A percentile compares a stretch with the other conserved stretches of the same genome.
These are phyloP conservation scores for Pythium aphanidermatum DNA, from an alignment of 352 stramenopile genomes.

Conservation along the genomic window DNA sequence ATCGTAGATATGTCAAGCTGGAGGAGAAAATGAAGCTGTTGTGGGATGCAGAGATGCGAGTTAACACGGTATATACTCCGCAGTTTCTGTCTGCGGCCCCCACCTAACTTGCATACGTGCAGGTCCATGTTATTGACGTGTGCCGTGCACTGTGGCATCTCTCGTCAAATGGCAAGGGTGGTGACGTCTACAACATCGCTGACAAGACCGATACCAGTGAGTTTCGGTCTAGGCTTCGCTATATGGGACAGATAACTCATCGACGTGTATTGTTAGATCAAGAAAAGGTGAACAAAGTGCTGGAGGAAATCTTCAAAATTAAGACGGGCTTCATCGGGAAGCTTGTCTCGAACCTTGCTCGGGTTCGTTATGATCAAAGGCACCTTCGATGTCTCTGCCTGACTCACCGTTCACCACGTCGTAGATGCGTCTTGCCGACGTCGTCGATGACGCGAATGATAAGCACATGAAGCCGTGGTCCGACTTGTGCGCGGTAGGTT, in stretches of 20 bases:
- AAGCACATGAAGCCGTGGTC: conserved; percentile 88
- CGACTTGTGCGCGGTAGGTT: conserved; percentile 66
- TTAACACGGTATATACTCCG: conserved; percentile 61
- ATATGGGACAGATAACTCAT: background rate
- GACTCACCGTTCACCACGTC: background rate
- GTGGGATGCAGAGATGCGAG: conserved; percentile 81
- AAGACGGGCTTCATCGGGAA: conserved; percentile 82
- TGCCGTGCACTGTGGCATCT: conserved; percentile 75
- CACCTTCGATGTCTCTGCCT: background rate
- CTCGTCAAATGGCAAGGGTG: conserved; percentile 35
- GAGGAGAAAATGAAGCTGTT: conserved; percentile 87
- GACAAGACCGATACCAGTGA: conserved; percentile 85
- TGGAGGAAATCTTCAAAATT: conserved; percentile 80
- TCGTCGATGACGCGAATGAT: conserved; percentile 87
- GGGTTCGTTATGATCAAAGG: conserved; percentile 17
- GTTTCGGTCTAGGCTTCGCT: conserved; percentile 3
- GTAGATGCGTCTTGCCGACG: conserved; percentile 61
- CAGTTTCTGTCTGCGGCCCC: too few species aligned
- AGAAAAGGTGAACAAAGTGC: conserved; percentile 65
- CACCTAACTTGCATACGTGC: too few species aligned
- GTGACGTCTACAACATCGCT: conserved; percentile 80
- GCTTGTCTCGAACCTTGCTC: conserved; percentile 76
- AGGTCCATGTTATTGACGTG: conserved; percentile 81
- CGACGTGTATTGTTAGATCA: conserved; percentile 37
- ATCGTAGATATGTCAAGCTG: conserved; percentile 76